These are phyloP conservation scores for Oryza officinalis DNA, from an alignment of 176 grass and related monocot genomes.

Conservation along the genomic window DNA sequence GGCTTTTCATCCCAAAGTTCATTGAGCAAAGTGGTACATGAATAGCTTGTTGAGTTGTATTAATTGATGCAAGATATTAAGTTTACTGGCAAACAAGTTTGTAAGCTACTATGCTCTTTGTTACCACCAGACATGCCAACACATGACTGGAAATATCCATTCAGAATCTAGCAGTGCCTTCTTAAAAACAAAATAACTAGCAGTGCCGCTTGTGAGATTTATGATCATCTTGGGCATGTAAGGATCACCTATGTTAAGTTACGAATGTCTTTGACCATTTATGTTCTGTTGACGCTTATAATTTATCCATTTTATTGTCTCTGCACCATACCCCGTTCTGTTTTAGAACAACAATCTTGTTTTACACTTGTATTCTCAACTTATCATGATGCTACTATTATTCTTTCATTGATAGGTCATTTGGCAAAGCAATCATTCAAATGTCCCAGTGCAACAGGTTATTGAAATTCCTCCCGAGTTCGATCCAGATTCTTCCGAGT, in stretches of 20 bases:
- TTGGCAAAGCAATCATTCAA: slow-evolving; percentile 38
- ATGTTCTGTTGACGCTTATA: background rate
- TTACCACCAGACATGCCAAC: background rate
- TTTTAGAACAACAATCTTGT: slow-evolving; percentile 1
- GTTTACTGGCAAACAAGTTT: background rate
- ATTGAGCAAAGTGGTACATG: background rate
- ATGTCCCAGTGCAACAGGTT: slow-evolving; percentile 35
- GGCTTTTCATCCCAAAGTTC: background rate
- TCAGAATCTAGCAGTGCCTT: background rate
- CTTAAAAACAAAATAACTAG: background rate
- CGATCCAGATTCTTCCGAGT: slow-evolving; percentile 57
- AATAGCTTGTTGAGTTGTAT: slow-evolving; percentile 55
- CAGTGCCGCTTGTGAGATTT: background rate
- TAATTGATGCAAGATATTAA: slow-evolving; percentile 4
- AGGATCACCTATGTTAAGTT: background rate
- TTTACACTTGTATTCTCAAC: slow-evolving; percentile 10
- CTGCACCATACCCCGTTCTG: background rate
- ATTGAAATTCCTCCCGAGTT: slow-evolving; percentile 58
- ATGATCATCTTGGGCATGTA: background rate
- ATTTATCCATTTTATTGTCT: background rate
- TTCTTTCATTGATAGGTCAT: slow-evolving; percentile 38
- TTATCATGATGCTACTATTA: background rate
- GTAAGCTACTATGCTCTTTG: background rate
- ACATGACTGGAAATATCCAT: slow-evolving; percentile 1
- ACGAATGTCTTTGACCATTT: background rate